A percentile compares a stretch with the other conserved stretches of the same genome.
Conservation (phyloP, 495 filamentous ascomycete species). For the Pseudoneurospora amorphoporcata region DNA sequence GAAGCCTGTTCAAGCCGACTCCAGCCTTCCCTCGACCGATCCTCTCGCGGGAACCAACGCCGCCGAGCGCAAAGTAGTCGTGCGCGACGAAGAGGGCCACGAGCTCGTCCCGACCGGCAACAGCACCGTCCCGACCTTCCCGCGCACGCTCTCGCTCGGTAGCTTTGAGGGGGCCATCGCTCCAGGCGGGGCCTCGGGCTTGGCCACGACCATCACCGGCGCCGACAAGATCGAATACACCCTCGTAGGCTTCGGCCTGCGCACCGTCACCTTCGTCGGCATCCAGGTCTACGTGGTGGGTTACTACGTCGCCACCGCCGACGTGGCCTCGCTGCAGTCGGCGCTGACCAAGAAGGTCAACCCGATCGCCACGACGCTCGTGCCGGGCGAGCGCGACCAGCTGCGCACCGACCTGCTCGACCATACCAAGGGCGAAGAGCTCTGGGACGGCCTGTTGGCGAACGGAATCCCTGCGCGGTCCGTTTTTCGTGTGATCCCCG, state of each 20-base stretch:
- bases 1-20: conserved; percentile 33
- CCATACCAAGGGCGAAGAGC: conserved; percentile 49
- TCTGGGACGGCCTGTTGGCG: conserved; percentile 64
- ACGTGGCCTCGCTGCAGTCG: conserved; percentile 49
- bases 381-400: conserved; percentile 64
- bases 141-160: conserved; percentile 56
- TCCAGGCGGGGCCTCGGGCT: conserved; percentile 1
- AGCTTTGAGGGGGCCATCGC: conserved; percentile 16
- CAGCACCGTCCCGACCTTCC: conserved; percentile 72
- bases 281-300: conserved; percentile 94
- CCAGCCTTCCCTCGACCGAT: conserved; percentile 32
- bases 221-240: conserved; percentile 54
- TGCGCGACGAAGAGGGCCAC: conserved; percentile 44
- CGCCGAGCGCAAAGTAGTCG: conserved; percentile 43
- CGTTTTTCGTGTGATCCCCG: conserved; percentile 69
- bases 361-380: conserved; percentile 67
- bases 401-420: conserved; percentile 61
- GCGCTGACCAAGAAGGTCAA: conserved; percentile 40
- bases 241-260: conserved; percentile 74
- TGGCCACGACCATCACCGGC: conserved; percentile 9
- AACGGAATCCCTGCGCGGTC: conserved; percentile 52
- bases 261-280: conserved; percentile 80
- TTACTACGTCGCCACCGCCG: conserved; percentile 71
- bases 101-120: conserved; percentile 75
- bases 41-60: conserved; percentile 32